phyloP scores from a whole-genome alignment of 2,329 filamentous ascomycete species.

The Akanthomyces muscarius region DNA sequence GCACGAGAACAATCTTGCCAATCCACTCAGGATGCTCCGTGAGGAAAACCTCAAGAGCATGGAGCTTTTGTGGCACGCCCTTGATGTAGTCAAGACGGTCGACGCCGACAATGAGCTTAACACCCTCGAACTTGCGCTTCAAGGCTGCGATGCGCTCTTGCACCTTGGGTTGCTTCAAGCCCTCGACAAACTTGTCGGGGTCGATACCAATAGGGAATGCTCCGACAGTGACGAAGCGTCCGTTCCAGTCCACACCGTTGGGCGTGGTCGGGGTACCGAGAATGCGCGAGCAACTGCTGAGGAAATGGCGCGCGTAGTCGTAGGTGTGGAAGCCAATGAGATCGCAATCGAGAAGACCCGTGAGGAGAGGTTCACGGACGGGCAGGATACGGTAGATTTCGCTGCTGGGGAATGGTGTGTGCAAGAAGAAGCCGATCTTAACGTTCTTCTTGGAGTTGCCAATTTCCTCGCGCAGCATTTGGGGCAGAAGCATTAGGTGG shows the following conservation, averaged over 20 bases:
- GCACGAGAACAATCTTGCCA: slow-evolving; percentile 91
- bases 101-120: slow-evolving; percentile 94
- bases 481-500: slow-evolving; percentile 92
- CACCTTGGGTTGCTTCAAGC: slow-evolving; percentile 78
- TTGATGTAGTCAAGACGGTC: slow-evolving; percentile 99
- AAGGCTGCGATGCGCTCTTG: slow-evolving; percentile 82
- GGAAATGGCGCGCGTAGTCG: slow-evolving; percentile 96
- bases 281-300: slow-evolving; percentile 94
- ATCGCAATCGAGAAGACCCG: slow-evolving; percentile 87
- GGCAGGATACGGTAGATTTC: slow-evolving; percentile 96
- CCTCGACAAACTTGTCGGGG: slow-evolving; percentile 91
- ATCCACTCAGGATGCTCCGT: slow-evolving; percentile 98
- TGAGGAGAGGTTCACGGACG: slow-evolving; percentile 81
- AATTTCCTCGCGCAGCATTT: slow-evolving; percentile 91
- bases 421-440: slow-evolving; percentile 97
- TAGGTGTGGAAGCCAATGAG: slow-evolving; percentile 98
- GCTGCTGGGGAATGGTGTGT: slow-evolving; percentile 94
- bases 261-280: slow-evolving; percentile 77
- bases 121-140: slow-evolving; percentile 87
- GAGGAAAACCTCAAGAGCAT: slow-evolving; percentile 93
- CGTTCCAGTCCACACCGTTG: slow-evolving; percentile 87
- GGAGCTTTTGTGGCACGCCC: slow-evolving; percentile 94
- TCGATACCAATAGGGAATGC: slow-evolving; percentile 98
- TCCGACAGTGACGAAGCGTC: slow-evolving; percentile 83
- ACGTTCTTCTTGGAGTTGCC: slow-evolving; percentile 79